These are phyloP conservation scores for Pichia nakasei DNA, from an alignment of 805 yeast genomes.

Conservation along the genomic window DNA sequence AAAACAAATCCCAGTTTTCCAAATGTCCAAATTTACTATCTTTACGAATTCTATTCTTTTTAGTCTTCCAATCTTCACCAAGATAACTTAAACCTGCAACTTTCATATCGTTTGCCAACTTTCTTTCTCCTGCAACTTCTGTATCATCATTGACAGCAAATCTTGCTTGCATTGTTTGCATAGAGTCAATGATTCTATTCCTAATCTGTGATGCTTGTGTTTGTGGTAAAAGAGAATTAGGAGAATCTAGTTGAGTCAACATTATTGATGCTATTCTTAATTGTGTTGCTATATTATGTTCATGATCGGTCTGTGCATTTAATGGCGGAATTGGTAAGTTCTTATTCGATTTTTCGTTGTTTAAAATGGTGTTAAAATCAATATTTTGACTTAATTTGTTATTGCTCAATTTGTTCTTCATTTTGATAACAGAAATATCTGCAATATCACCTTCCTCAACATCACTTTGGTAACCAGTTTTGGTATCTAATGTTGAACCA, in stretches of 20 bases:
- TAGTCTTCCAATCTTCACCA: constrained; percentile 90
- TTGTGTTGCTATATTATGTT: constrained; percentile 68
- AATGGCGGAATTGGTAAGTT: constrained; percentile 4
- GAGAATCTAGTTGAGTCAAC: constrained; percentile 78
- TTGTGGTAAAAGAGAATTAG: constrained; percentile 39
- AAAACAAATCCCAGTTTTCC: constrained; percentile 89
- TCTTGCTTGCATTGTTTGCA: constrained; percentile 69
- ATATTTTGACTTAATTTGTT: constrained; percentile 13
- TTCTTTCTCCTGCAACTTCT: constrained; percentile 83
- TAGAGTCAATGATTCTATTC: constrained; percentile 57
- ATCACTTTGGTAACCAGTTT: constrained; percentile 1
- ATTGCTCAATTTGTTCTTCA: constrained; percentile 30
- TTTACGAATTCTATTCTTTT: constrained; percentile 70
- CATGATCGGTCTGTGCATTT: constrained; percentile 16
- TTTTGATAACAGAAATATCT: constrained; percentile 55
- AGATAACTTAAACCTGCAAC: constrained; percentile 66
- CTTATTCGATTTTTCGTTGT: constrained; percentile 10
- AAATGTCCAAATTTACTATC: constrained; percentile 77
- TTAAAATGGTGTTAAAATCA: constrained; percentile 3
- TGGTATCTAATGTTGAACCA: background rate
- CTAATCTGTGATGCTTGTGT: constrained; percentile 61
- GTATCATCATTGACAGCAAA: constrained; percentile 45
- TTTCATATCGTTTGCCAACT: constrained; percentile 85
- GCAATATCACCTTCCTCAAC: constrained; percentile 63
- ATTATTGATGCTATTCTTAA: constrained; percentile 95